These are phyloP conservation scores for Talaromyces sp. DNA, from an alignment of 2,329 filamentous ascomycete genomes.

Conservation along the genomic window DNA sequence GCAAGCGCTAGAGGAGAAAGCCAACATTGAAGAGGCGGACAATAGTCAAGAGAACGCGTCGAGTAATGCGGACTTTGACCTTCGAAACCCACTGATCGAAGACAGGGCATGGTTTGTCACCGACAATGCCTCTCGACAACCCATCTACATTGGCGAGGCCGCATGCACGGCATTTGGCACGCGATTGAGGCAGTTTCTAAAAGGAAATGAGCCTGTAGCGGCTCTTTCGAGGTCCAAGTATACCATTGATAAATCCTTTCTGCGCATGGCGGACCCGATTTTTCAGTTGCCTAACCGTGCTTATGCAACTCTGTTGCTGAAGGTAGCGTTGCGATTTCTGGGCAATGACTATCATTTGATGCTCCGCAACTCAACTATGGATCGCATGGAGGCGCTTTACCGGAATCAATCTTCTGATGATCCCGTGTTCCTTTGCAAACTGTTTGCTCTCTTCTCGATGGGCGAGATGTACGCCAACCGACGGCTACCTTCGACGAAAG, in stretches of 20 bases:
- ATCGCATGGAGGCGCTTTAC: constrained; percentile 13
- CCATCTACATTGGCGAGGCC: constrained; percentile 12
- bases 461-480: constrained; percentile 15
- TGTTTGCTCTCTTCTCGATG: constrained; percentile 15
- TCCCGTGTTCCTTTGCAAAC: constrained; percentile 12
- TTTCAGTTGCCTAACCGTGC: constrained; percentile 13
- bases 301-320: constrained; percentile 14
- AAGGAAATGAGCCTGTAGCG: constrained; percentile 9
- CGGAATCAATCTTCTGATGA: constrained; percentile 9
- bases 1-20: background rate
- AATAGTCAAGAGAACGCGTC: background rate
- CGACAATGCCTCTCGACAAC: constrained; percentile 11
- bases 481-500: constrained; percentile 8
- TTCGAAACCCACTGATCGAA: constrained; percentile 12
- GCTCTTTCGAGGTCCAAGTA: constrained; percentile 12
- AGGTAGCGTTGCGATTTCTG: constrained; percentile 15
- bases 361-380: constrained; percentile 12
- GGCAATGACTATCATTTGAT: constrained; percentile 16
- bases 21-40: background rate
- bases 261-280: constrained; percentile 8
- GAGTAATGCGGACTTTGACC: constrained; percentile 7
- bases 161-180: constrained; percentile 13
- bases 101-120: constrained; percentile 13
- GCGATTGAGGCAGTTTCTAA: constrained; percentile 11
- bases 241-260: constrained; percentile 8